phyloP scores from a whole-genome alignment of 352 stramenopile species.

The Pythium oligandrum region DNA sequence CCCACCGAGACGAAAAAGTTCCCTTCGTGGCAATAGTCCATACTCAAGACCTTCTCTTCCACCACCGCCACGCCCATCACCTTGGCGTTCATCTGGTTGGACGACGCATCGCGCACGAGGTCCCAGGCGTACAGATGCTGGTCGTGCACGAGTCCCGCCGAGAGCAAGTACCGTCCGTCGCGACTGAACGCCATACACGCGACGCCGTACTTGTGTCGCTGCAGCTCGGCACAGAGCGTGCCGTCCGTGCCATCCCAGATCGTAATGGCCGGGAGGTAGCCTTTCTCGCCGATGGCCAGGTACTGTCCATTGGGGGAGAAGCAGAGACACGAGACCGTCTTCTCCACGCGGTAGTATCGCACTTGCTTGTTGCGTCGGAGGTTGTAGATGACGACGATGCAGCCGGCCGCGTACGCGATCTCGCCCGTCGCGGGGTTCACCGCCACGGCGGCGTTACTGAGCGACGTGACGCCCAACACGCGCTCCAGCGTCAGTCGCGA shows the following conservation, averaged over 20 bases:
- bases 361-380: conserved; percentile 80
- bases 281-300: conserved; percentile 86
- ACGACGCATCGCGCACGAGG: conserved; percentile 16
- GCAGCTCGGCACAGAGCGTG: conserved; percentile 76
- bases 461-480: conserved; percentile 67
- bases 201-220: conserved; percentile 79
- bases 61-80: conserved; percentile 43
- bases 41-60: conserved; percentile 62
- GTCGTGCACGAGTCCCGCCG: conserved; percentile 76
- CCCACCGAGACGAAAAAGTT: conserved; percentile 83
- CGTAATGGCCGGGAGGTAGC: conserved; percentile 76
- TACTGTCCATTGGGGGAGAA: conserved; percentile 84
- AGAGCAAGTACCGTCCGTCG: conserved; percentile 56
- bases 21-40: conserved; percentile 65
- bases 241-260: conserved; percentile 81
- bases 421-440: conserved; percentile 77
- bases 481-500: conserved; percentile 76
- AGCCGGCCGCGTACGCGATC: conserved; percentile 82
- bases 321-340: conserved; percentile 69
- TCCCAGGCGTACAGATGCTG: conserved; percentile 80
- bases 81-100: conserved; percentile 24
- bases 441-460: conserved; percentile 70
- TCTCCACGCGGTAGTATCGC: conserved; percentile 86
- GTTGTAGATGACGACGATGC: conserved; percentile 90
- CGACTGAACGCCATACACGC: conserved; percentile 76